Conservation (phyloP, 768 basidiomycete species). For the Phylloporus sp. region DNA sequence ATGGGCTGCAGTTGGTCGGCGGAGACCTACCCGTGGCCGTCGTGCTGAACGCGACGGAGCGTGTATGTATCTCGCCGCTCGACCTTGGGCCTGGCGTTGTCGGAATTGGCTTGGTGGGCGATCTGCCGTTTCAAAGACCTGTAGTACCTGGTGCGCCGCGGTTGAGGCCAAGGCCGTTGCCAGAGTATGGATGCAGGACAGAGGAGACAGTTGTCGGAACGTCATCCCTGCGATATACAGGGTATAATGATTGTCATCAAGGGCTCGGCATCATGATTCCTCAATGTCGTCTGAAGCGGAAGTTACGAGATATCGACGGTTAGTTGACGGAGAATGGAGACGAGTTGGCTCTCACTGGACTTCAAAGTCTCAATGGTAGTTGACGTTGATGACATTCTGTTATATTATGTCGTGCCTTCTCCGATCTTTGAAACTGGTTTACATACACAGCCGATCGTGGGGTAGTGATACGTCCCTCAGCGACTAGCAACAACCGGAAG, state of each 20-base stretch:
- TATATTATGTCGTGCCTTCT: too few species aligned
- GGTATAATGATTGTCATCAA: too few species aligned
- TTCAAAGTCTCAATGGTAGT: too few species aligned
- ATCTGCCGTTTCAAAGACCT: not conserved
- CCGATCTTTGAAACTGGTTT: too few species aligned
- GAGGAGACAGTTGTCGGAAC: not conserved
- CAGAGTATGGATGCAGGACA: conserved; percentile 8
- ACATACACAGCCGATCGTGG: too few species aligned
- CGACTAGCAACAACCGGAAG: too few species aligned
- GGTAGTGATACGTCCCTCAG: too few species aligned
- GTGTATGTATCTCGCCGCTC: conserved; percentile 4
- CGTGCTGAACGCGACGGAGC: not conserved
- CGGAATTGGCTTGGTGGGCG: not conserved
- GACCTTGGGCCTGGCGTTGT: not conserved
- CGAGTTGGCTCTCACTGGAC: not conserved
- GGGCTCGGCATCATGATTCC: not conserved
- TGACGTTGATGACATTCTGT: too few species aligned
- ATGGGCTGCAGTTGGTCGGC: not conserved
- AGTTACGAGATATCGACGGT: not conserved
- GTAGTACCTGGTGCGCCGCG: conserved; percentile 25
- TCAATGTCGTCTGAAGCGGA: not conserved
- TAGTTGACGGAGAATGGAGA: not conserved
- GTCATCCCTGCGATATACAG: not conserved
- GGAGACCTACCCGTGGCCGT: not conserved
- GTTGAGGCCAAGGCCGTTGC: conserved; percentile 15